Conservation (phyloP, 768 basidiomycete genomes). For the Suillus sp. region DNA sequence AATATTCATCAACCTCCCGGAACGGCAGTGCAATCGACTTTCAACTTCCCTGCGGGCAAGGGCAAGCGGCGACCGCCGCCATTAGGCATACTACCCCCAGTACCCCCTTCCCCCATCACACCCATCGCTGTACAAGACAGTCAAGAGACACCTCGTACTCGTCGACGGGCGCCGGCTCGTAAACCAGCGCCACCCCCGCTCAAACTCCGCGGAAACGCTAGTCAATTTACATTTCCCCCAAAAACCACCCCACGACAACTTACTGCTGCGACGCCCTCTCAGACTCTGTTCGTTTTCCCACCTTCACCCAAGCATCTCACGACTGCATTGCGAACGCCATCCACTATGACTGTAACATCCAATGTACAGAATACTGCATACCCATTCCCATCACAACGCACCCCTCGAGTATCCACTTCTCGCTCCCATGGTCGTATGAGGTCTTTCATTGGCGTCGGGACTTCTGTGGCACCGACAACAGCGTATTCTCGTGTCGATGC, state of each 20-base stretch:
- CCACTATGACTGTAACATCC: conserved; percentile 81
- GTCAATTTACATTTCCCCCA: conserved; percentile 30
- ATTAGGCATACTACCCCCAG: conserved; percentile 63
- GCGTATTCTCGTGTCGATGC: conserved; percentile 84
- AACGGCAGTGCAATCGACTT: conserved; percentile 55
- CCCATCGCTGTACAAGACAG: conserved; percentile 45
- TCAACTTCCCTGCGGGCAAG: conserved; percentile 47
- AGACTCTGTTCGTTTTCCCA: conserved; percentile 86
- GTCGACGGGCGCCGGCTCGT: conserved; percentile 53
- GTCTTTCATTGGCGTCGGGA: conserved; percentile 73
- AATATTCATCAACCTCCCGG: conserved; percentile 46
- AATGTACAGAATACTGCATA: conserved; percentile 45
- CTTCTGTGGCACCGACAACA: conserved; percentile 73
- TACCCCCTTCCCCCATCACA: conserved; percentile 70
- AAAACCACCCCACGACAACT: conserved; percentile 27
- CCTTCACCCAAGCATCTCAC: conserved; percentile 63
- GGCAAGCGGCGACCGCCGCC: conserved; percentile 62
- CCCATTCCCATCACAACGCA: conserved; percentile 61
- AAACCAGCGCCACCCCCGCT: conserved; percentile 60
- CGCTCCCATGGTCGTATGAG: conserved; percentile 65
- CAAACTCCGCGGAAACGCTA: conserved; percentile 41
- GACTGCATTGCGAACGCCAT: conserved; percentile 63
- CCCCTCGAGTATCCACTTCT: conserved; percentile 72
- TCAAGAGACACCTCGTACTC: conserved; percentile 35
- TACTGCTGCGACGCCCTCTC: conserved; percentile 59